Conservation (phyloP, 345 rosid species). For the Geranium rotundifolium region DNA sequence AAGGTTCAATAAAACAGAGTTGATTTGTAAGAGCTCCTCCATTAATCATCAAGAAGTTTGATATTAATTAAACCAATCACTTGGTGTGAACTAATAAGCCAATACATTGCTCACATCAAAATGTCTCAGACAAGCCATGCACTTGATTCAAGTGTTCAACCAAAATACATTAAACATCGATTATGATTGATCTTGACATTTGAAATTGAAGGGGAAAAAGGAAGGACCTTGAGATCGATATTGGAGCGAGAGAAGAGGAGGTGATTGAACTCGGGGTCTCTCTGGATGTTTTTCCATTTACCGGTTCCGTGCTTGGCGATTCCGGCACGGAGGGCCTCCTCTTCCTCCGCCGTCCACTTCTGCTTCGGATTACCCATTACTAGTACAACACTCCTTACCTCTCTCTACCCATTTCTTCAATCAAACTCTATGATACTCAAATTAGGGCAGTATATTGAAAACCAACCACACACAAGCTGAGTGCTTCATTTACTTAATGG, state of each 20-base stretch:
- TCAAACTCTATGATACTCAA: no score
- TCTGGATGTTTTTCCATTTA: conserved; percentile 76
- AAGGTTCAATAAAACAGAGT: neutral
- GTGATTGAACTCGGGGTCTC: conserved; percentile 56
- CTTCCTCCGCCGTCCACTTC: conserved; percentile 79
- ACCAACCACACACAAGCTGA: no score
- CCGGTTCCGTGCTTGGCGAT: conserved; percentile 69
- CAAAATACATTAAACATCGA: neutral
- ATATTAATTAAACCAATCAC: no score
- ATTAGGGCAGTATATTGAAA: no score
- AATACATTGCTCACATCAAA: no score
- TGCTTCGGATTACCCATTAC: conserved; percentile 88
- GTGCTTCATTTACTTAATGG: no score
- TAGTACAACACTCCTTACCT: no score
- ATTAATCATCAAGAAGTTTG: neutral
- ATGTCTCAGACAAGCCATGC: neutral
- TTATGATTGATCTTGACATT: no score
- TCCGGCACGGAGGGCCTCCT: conserved; percentile 61
- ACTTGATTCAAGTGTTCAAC: neutral
- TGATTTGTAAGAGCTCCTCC: neutral
- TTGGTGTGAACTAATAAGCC: no score
- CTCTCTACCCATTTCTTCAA: no score
- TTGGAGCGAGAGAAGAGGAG: conserved; percentile 60
- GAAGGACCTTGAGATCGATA: conserved; percentile 74
- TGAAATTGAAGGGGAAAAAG: conserved; percentile 2